phyloP scores from a whole-genome alignment of 2,329 filamentous ascomycete genomes.

The Aspergillus piperis region DNA sequence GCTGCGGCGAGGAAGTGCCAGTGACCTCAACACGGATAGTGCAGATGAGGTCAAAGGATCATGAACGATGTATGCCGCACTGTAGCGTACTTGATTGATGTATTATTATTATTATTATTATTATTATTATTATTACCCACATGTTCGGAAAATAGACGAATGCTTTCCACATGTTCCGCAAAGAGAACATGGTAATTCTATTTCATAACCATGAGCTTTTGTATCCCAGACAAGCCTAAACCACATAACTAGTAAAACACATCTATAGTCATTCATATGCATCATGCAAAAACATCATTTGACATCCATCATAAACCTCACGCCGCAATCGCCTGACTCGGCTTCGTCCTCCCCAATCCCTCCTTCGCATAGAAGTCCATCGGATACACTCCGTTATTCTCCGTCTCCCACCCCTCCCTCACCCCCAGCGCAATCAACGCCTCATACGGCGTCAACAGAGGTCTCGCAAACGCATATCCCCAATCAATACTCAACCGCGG shows the following conservation, averaged over 20 bases:
- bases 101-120: slow-evolving; percentile 21
- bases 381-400: slow-evolving; percentile 71
- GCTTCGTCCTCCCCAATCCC: slow-evolving; percentile 73
- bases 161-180: neutral
- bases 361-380: slow-evolving; percentile 99
- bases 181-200: neutral
- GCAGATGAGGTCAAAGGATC: slow-evolving; percentile 38
- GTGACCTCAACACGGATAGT: slow-evolving; percentile 41
- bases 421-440: slow-evolving; percentile 85
- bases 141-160: slow-evolving; percentile 3
- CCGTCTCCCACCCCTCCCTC: slow-evolving; percentile 70
- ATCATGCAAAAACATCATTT: slow-evolving; percentile 4
- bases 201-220: slow-evolving; percentile 10
- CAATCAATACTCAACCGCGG: slow-evolving; percentile 97
- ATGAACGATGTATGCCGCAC: slow-evolving; percentile 1
- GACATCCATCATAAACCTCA: neutral
- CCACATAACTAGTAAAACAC: neutral
- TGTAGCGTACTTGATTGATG: slow-evolving; percentile 14
- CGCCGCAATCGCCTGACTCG: slow-evolving; percentile 16
- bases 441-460: slow-evolving; percentile 90
- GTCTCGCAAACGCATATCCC: slow-evolving; percentile 92
- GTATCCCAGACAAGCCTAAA: neutral
- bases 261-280: slow-evolving; percentile 10
- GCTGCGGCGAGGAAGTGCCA: slow-evolving; percentile 39
- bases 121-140: slow-evolving; percentile 9